Evolutionary conservation across 768 basidiomycete genomes (phyloP), one percentile per base, ranked within the genome.

Genomic region (Polyporus arcularius): DNA sequence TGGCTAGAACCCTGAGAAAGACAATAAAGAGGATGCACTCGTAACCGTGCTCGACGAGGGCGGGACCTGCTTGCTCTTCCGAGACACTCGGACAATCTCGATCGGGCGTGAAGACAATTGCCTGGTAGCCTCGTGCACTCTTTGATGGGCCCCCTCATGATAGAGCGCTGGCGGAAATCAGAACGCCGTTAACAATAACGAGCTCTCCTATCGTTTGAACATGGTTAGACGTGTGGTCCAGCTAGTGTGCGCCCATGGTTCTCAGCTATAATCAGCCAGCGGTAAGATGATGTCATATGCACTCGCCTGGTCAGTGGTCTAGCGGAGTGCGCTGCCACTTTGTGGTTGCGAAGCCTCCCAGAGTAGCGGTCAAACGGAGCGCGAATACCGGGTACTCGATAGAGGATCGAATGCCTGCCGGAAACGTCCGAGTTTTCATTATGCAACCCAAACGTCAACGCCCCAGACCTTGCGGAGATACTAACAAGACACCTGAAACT

Each of bases 111-210:
- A 45, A 61, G 51, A 61, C 60, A 55, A 53, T 48, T 48, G 46
- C 18, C 46, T 49, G 55, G 60, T 61, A 61, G 60, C 60, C 54
- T 61, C 60, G 50, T 61, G 60, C 41, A 50, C n/a, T 3, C 15
- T 21, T 26, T 60, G 48, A 55, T 53, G 32, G 31, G 4, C 39
- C 26, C 35, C 47, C 47, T 39, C 10, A 53, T 60, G 53, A 60
- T 55, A 26, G 53, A 46, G 45, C 50, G 21, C 46, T 8, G 12
- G 39, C 30, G 39, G 10, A 31, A 14, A 61, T 56, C 60, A 56
- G 60, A 61, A 47, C 42, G 31, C n/a, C 50, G 45, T 39, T 11
- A 18, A 35, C 35, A 35, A 35, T 35, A 35, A 35, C 7, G 7
- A 35, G 35, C 11, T 26, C 5, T 47, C 26, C 21, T 21, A 3